These are phyloP conservation scores for Malus orientalis DNA, from an alignment of 306 rosid species.

Conservation along the genomic window DNA sequence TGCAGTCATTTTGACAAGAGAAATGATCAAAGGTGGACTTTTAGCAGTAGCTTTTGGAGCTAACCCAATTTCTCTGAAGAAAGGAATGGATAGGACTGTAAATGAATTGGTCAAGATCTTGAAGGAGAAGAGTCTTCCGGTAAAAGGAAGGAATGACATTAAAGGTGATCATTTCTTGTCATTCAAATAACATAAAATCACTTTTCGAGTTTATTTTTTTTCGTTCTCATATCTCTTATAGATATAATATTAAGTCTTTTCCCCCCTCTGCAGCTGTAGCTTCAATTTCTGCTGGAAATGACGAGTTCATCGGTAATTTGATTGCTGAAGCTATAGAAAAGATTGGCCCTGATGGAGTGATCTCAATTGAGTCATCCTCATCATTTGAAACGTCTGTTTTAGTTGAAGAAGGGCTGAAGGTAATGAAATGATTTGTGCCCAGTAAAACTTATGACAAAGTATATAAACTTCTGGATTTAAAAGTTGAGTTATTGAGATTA, in stretches of 20 bases:
- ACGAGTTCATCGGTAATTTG: conserved; percentile 70
- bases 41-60: conserved; percentile 84
- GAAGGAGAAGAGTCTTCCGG: conserved; percentile 70
- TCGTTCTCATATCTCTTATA: not conserved
- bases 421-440: conserved; percentile 14
- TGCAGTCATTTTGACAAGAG: conserved; percentile 83
- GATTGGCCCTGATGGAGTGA: conserved; percentile 89
- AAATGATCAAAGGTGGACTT: conserved; percentile 71
- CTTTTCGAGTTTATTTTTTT: not conserved
- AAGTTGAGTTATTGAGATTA: not conserved
- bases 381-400: conserved; percentile 73
- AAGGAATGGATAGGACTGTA: conserved; percentile 85
- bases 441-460: not conserved
- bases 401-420: conserved; percentile 97
- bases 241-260: not conserved
- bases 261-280: conserved; percentile 68
- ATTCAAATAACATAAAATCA: conserved; percentile 14
- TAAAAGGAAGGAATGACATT: conserved; percentile 77
- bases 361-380: conserved; percentile 74
- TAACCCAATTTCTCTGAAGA: conserved; percentile 81
- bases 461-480: not conserved
- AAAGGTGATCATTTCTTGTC: conserved; percentile 46
- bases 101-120: conserved; percentile 59
- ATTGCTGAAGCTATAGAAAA: conserved; percentile 80
- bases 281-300: conserved; percentile 88